phyloP scores from a whole-genome alignment of 768 basidiomycete species.

The Cystofilobasidium macerans region DNA sequence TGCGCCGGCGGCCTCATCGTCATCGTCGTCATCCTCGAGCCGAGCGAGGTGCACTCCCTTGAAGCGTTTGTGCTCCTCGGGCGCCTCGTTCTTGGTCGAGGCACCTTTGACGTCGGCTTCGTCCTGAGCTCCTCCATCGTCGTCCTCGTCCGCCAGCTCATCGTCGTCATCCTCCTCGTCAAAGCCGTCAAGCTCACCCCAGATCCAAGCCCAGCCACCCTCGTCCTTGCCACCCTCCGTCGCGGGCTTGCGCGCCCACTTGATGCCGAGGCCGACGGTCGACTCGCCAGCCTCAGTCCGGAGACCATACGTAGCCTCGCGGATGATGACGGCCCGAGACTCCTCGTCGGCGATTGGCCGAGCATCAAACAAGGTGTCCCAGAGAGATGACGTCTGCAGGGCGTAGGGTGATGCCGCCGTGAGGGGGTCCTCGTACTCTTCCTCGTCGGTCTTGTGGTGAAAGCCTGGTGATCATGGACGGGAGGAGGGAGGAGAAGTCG shows the following conservation, averaged over 20 bases:
- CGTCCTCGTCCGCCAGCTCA: no score
- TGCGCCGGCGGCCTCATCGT: background rate
- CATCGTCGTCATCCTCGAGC: constrained; percentile 2
- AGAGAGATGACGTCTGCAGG: constrained; percentile 3
- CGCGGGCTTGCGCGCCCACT: background rate
- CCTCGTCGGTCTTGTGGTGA: constrained; percentile 13
- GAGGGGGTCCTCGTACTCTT: background rate
- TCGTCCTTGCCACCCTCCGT: background rate
- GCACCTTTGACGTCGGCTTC: background rate
- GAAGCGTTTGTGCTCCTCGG: background rate
- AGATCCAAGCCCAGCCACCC: constrained; percentile 9
- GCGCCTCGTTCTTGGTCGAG: background rate
- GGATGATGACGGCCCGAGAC: background rate
- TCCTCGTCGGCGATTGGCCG: background rate
- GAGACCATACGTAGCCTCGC: constrained; percentile 1
- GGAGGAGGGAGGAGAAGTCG: no score
- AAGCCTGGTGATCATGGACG: background rate
- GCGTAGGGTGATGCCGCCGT: background rate
- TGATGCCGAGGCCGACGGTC: constrained; percentile 3
- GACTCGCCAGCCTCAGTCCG: background rate
- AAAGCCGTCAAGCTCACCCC: background rate
- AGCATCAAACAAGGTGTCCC: constrained; percentile 2
- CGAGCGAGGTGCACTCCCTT: constrained; percentile 6
- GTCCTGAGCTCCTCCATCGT: background rate
- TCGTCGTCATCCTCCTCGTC: constrained; percentile 11